Conservation (phyloP, 1,284 basidiomycete species). For the Kwoniella shivajii region DNA sequence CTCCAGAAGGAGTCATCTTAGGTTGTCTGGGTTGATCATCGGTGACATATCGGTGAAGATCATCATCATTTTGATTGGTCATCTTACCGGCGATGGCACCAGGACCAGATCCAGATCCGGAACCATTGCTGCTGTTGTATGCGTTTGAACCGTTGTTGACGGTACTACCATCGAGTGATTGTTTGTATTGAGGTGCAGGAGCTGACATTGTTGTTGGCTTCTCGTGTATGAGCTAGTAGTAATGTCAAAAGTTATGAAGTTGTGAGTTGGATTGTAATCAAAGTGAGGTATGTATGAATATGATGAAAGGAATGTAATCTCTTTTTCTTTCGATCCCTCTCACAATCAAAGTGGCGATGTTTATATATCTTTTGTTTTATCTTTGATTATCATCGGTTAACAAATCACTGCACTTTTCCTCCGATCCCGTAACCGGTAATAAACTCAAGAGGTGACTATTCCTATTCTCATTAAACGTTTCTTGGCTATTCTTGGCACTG, state of each 20-base stretch:
- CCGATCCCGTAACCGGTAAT: not conserved
- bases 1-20: constrained; percentile 26
- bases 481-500: constrained; percentile 10
- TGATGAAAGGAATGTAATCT: not conserved
- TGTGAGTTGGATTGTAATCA: not conserved
- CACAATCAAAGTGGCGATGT: constrained; percentile 2
- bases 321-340: not conserved
- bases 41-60: constrained; percentile 48
- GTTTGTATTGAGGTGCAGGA: constrained; percentile 20
- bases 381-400: no score
- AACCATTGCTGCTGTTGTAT: no score
- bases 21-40: constrained; percentile 37
- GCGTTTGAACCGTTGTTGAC: constrained; percentile 19
- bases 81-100: constrained; percentile 4
- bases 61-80: constrained; percentile 25
- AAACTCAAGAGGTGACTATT: no score
- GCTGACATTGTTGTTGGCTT: constrained; percentile 26
- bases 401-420: not conserved
- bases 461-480: not conserved
- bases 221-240: not conserved
- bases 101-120: no score
- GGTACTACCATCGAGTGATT: constrained; percentile 31
- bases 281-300: not conserved
- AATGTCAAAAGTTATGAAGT: not conserved
- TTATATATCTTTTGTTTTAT: constrained; percentile 5